A percentile compares a stretch with the other conserved stretches of the same genome.
Conservation (phyloP, 805 yeast genomes). For the Starmera quercuum region DNA sequence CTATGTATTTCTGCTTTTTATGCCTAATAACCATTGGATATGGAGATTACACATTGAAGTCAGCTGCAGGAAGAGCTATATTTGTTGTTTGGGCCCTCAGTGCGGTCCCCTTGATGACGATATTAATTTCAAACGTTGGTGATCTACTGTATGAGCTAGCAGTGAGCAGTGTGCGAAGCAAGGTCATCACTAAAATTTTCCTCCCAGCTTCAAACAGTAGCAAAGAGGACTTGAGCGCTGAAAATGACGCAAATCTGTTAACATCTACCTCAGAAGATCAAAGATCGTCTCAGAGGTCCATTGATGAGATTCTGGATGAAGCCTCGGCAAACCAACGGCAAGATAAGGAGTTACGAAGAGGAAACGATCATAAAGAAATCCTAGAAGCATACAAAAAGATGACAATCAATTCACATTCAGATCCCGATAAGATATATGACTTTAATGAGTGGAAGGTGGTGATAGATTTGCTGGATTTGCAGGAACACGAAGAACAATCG, state of each 20-base stretch:
- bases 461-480: conserved; percentile 22
- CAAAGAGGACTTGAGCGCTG: neutral
- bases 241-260: conserved; percentile 5
- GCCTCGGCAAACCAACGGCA: neutral
- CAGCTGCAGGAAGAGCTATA: conserved; percentile 61
- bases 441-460: conserved; percentile 47
- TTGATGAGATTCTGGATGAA: conserved; percentile 7
- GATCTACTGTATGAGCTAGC: conserved; percentile 40
- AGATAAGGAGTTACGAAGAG: no score
- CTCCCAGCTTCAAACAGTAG: conserved; percentile 2
- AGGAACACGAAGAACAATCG: conserved; percentile 12
- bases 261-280: neutral
- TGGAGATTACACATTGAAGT: conserved; percentile 63
- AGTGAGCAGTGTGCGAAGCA: conserved; percentile 9
- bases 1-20: conserved; percentile 69
- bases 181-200: conserved; percentile 4
- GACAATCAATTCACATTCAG: conserved; percentile 7
- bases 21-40: conserved; percentile 80
- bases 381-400: conserved; percentile 17
- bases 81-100: conserved; percentile 75
- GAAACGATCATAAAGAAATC: no score
- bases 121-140: conserved; percentile 63
- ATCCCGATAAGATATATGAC: conserved; percentile 29
- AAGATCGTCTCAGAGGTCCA: conserved; percentile 1
- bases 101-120: conserved; percentile 86